Conservation (phyloP, 2,329 filamentous ascomycete genomes). For the Arthroderma sp. region DNA sequence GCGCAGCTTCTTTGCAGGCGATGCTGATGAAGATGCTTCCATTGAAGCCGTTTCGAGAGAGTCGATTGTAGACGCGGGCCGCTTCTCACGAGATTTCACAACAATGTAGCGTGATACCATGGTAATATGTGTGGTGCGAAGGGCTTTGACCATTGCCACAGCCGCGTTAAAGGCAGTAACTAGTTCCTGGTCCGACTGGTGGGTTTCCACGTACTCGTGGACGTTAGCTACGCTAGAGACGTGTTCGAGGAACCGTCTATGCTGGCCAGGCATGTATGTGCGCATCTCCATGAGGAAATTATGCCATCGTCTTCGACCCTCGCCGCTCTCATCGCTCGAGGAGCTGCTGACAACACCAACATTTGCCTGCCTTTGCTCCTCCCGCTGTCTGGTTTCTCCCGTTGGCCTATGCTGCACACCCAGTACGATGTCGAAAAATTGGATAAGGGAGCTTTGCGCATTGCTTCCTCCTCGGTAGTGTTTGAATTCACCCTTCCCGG, state of each 20-base stretch:
- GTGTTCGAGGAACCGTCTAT: slow-evolving; percentile 77
- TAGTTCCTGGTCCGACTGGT: slow-evolving; percentile 49
- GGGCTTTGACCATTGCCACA: slow-evolving; percentile 60
- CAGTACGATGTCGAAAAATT: slow-evolving; percentile 90
- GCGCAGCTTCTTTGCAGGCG: slow-evolving; percentile 49
- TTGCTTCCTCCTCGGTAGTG: slow-evolving; percentile 93
- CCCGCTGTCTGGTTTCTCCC: slow-evolving; percentile 42
- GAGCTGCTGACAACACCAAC: slow-evolving; percentile 24
- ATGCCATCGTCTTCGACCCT: slow-evolving; percentile 46
- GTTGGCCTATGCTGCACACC: slow-evolving; percentile 85
- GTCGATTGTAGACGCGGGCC: slow-evolving; percentile 38
- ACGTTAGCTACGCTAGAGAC: slow-evolving; percentile 74
- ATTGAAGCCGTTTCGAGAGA: neutral
- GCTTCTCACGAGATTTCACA: slow-evolving; percentile 65
- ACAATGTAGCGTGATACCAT: slow-evolving; percentile 96
- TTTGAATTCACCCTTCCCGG: slow-evolving; percentile 53
- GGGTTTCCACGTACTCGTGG: slow-evolving; percentile 60
- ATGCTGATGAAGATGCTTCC: slow-evolving; percentile 22
- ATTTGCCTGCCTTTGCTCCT: neutral
- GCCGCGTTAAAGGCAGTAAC: slow-evolving; percentile 81
- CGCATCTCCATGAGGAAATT: slow-evolving; percentile 98
- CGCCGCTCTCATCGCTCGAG: slow-evolving; percentile 34
- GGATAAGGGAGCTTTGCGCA: slow-evolving; percentile 89
- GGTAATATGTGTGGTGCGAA: slow-evolving; percentile 90
- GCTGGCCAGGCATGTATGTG: slow-evolving; percentile 87